These are phyloP conservation scores for Talaromyces funiculosus DNA, from an alignment of 2,329 filamentous ascomycete genomes.

Conservation along the genomic window DNA sequence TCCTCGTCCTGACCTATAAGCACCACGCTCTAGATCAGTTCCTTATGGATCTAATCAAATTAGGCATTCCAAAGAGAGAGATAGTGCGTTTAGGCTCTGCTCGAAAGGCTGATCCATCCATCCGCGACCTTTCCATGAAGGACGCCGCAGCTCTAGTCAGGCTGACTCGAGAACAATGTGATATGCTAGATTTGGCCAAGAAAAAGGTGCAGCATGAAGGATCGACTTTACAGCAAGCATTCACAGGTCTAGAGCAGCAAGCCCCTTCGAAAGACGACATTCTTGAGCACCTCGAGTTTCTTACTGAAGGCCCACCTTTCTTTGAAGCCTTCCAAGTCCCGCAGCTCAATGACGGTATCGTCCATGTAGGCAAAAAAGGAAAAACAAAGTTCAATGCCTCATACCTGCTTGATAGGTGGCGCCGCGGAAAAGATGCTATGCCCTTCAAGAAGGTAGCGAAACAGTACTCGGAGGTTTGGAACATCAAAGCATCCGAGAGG, in stretches of 20 bases:
- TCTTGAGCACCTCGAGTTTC: slow-evolving; percentile 45
- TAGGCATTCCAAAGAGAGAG: slow-evolving; percentile 23
- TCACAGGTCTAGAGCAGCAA: not conserved
- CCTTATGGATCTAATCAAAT: slow-evolving; percentile 49
- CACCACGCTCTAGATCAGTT: slow-evolving; percentile 61
- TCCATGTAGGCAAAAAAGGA: slow-evolving; percentile 39
- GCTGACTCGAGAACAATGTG: not conserved
- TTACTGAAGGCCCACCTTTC: slow-evolving; percentile 38
- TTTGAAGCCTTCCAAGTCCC: slow-evolving; percentile 53
- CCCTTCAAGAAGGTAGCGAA: slow-evolving; percentile 27
- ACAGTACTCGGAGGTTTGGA: not conserved
- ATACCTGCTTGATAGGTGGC: slow-evolving; percentile 53
- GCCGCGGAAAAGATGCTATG: slow-evolving; percentile 41
- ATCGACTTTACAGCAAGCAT: slow-evolving; percentile 13
- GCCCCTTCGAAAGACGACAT: slow-evolving; percentile 18
- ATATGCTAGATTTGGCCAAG: not conserved
- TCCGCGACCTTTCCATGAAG: not conserved
- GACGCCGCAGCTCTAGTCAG: not conserved
- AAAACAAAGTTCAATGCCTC: slow-evolving; percentile 33
- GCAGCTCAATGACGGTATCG: slow-evolving; percentile 28
- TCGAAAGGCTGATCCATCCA: slow-evolving; percentile 43
- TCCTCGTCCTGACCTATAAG: slow-evolving; percentile 60
- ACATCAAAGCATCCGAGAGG: not conserved
- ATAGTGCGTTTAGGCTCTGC: slow-evolving; percentile 57
- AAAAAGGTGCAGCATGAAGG: not conserved